These are phyloP conservation scores for Pinus taeda DNA, from an alignment of 75 land plant species.

Conservation along the genomic window DNA sequence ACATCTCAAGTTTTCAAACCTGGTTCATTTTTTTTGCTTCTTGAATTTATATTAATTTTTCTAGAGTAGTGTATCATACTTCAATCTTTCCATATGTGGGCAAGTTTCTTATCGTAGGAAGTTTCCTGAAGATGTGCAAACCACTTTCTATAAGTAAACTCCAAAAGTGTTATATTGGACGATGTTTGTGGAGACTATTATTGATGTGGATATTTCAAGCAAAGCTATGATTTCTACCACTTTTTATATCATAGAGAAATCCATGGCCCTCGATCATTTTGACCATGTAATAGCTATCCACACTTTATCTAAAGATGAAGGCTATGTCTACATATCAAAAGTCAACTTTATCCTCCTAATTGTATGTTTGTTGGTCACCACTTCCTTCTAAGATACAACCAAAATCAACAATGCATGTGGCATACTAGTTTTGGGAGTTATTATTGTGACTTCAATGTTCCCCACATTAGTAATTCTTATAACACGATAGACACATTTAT, in stretches of 20 bases:
- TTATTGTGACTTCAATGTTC: slow-evolving; percentile 57
- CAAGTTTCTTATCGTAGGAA: too few relatives aligned
- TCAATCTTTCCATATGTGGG: too few relatives aligned
- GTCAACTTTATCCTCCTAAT: slow-evolving; percentile 45
- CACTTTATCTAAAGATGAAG: slow-evolving; percentile 47
- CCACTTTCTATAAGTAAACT: too few relatives aligned
- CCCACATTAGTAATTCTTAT: slow-evolving; percentile 57
- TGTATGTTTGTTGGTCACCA: slow-evolving; percentile 34
- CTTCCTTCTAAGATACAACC: slow-evolving; percentile 31
- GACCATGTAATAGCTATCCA: slow-evolving; percentile 48
- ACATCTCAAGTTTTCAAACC: slow-evolving; percentile 38
- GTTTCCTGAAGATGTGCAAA: too few relatives aligned
- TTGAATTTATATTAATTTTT: too few relatives aligned
- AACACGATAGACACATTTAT: slow-evolving; percentile 55
- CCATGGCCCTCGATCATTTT: slow-evolving; percentile 49
- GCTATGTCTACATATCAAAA: slow-evolving; percentile 63
- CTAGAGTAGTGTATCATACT: too few relatives aligned
- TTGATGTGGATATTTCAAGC: slow-evolving; percentile 63
- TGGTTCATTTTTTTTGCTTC: too few relatives aligned
- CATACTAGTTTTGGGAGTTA: slow-evolving; percentile 63
- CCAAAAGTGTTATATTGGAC: slow-evolving; percentile 42
- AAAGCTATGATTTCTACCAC: slow-evolving; percentile 71
- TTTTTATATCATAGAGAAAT: slow-evolving; percentile 48
- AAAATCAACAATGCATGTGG: slow-evolving; percentile 68
- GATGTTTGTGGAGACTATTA: slow-evolving; percentile 47